These are phyloP conservation scores for Neofusicoccum ribis DNA, from an alignment of 2,329 filamentous ascomycete genomes.

Conservation along the genomic window DNA sequence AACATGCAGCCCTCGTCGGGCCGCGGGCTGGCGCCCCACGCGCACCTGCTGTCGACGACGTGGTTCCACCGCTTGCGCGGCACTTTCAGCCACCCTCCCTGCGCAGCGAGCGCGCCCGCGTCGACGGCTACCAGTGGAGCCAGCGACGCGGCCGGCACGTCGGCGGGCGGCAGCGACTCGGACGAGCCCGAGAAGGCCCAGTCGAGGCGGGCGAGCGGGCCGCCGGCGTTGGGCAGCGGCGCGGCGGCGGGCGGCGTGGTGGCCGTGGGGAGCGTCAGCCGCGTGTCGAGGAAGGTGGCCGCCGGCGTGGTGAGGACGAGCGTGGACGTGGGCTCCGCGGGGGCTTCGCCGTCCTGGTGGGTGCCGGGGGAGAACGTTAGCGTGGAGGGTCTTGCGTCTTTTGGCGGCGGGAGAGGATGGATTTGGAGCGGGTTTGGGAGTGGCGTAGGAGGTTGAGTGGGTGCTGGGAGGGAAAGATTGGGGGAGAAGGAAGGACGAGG, in stretches of 20 bases:
- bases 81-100: not conserved
- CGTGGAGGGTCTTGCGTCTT: not conserved
- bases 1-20: constrained; percentile 61
- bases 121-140: constrained; percentile 23
- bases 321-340: constrained; percentile 63
- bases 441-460: no score
- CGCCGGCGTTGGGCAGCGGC: constrained; percentile 28
- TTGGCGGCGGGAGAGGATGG: not conserved
- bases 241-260: constrained; percentile 8
- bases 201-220: constrained; percentile 48
- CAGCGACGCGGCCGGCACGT: constrained; percentile 31
- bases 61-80: constrained; percentile 54
- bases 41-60: constrained; percentile 59
- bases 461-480: no score
- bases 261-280: constrained; percentile 45
- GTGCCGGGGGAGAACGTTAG: no score
- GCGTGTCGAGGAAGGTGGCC: constrained; percentile 62
- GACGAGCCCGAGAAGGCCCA: constrained; percentile 67
- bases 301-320: constrained; percentile 63
- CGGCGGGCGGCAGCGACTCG: not conserved
- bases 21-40: constrained; percentile 29
- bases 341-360: constrained; percentile 29
- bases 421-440: no score
- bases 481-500: not conserved
- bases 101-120: not conserved